These are phyloP conservation scores for Amaranthus palmeri DNA, from an alignment of 148 eudicot species.

Conservation along the genomic window DNA sequence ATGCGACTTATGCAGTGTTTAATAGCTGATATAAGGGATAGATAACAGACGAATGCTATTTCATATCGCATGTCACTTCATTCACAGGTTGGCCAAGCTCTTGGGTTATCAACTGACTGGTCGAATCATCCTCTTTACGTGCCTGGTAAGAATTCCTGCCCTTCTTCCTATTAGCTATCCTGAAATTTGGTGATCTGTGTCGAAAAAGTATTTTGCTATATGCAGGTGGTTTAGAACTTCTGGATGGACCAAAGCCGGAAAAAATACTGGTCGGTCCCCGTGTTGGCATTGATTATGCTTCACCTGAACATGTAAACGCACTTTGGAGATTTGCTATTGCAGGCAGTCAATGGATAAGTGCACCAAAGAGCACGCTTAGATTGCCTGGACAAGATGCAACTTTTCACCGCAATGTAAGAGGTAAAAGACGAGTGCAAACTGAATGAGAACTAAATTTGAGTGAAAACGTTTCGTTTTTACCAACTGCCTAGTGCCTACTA, in stretches of 20 bases:
- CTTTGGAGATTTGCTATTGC: slow-evolving; percentile 90
- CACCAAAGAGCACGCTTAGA: slow-evolving; percentile 76
- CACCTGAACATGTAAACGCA: slow-evolving; percentile 72
- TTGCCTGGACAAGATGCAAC: slow-evolving; percentile 27
- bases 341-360: slow-evolving; percentile 79
- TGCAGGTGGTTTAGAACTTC: slow-evolving; percentile 74
- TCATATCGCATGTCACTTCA: neutral
- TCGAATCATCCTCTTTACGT: slow-evolving; percentile 75
- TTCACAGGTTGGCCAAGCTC: slow-evolving; percentile 82
- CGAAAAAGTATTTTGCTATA: slow-evolving; percentile 1
- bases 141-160: slow-evolving; percentile 43
- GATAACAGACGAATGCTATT: no score
- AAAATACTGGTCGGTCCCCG: slow-evolving; percentile 77
- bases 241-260: slow-evolving; percentile 88
- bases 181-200: neutral
- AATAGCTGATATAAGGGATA: no score
- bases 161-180: neutral
- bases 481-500: neutral
- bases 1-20: no score
- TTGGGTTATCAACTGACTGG: slow-evolving; percentile 90
- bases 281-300: slow-evolving; percentile 87
- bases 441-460: neutral
- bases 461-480: neutral
- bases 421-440: slow-evolving; percentile 5
- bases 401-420: neutral